These are phyloP conservation scores for Apophysomyces trapeziformis DNA, from an alignment of 371 early-diverging fungal species.

Conservation along the genomic window DNA sequence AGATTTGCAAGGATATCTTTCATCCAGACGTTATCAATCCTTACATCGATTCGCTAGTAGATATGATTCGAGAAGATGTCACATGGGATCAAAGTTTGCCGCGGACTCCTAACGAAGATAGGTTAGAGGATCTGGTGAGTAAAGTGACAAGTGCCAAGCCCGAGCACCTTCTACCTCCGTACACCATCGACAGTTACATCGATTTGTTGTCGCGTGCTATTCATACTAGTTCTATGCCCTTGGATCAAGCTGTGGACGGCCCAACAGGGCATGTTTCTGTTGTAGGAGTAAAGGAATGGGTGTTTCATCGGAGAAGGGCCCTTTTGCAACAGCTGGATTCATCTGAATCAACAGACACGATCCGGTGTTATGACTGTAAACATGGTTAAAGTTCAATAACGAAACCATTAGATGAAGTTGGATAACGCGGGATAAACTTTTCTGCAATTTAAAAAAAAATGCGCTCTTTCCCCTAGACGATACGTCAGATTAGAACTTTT, in stretches of 20 bases:
- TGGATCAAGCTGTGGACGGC: conserved; percentile 28
- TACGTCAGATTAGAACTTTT: too few relatives aligned
- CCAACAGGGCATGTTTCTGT: conserved; percentile 17
- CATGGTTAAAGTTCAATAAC: too few relatives aligned
- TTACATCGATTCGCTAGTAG: conserved; percentile 27
- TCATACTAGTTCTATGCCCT: conserved; percentile 7
- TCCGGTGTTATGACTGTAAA: too few relatives aligned
- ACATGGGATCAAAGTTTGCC: conserved; percentile 39
- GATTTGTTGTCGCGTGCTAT: neutral
- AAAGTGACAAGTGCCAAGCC: neutral
- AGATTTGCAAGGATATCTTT: conserved; percentile 24
- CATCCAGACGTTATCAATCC: conserved; percentile 25
- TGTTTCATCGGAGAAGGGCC: too few relatives aligned
- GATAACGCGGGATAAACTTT: too few relatives aligned
- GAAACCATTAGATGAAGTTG: too few relatives aligned
- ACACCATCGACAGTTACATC: neutral
- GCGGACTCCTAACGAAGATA: conserved; percentile 13
- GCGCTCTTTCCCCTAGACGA: too few relatives aligned
- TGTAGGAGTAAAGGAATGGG: conserved; percentile 26
- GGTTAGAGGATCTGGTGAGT: neutral
- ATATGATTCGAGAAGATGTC: conserved; percentile 41
- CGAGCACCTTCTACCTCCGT: neutral
- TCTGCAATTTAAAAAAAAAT: too few relatives aligned
- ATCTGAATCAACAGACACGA: too few relatives aligned
- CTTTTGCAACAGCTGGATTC: too few relatives aligned